Base-by-base conservation (phyloP, 345 rosid genomes). In the Murraya paniculata region DNA sequence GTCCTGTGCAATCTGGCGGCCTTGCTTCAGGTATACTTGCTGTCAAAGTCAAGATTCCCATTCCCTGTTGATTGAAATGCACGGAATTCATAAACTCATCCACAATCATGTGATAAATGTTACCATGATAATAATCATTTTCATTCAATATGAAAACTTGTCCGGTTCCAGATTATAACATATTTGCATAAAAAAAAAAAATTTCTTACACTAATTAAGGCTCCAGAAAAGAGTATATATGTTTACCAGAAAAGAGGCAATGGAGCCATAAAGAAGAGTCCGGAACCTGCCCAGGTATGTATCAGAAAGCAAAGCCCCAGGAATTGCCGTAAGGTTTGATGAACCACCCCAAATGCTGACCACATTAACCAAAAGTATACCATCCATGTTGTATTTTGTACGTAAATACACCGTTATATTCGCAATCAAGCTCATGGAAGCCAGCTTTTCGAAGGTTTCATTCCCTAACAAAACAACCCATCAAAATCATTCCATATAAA, bases 361-460 rank as follows among this genome's bases (percentile, higher is more conserved):
- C n/a, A 87, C 89, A 53, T 83, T 92, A 30, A 90, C 86, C 86
- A 88, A 39, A 58, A 71, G 75, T 4, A 88, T 71, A 14, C 97
- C 94, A 14, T 82, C 87, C 88, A 92, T 80, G 75, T 89, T 89
- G 82, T 87, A 92, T 77, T 78, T 79, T 27, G 82, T 83, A 18
- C 81, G 81, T 48, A 92, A 76, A 84, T 88, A 90, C 66, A 90
- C 85, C 1, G 89, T 76, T 57, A 90, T 67, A 79, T 89, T 89
- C 9, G 88, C 88, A 9, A 88, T 69, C 78, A 90, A 68, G 73
- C 94, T 83, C 91, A 92, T 85, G 5, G 91, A 89, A 50, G 94
- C 97, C 79, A 88, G 72, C 75, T 90, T 92, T 83, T 90, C 97
- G 77, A 92, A 90, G 0, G 93, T 87, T 80, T 92, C 90, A 58